Base-by-base conservation (phyloP, 768 basidiomycete species). In the Myochromella boudieri region DNA sequence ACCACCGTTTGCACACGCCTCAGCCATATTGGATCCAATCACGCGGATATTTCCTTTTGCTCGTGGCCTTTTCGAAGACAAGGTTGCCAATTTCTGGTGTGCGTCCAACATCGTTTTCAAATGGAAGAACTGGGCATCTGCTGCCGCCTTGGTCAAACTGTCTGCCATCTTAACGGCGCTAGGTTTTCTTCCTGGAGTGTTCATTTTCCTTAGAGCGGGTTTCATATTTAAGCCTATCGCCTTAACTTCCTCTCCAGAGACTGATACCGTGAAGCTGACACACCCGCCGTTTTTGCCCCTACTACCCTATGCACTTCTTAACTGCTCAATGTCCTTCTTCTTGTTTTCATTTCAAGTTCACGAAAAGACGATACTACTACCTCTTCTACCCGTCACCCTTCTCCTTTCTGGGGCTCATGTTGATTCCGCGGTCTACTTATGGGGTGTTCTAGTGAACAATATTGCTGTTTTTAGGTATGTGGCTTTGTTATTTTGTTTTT, bases 1-100 rank as follows among this genome's bases (percentile, higher is more conserved):
- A 1, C 83, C 84, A 0, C 84, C 85, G 0, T 78, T 90, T 42
- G 70, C 81, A 1, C 70, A 80, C 1, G 39, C 69, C 9, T 47
- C 69, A 3, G 59, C 69, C 18, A 75, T 90, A 51, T 49, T 77
- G n/a, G 79, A 83, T 42, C 82, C 88, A 12, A 70, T 95, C 37
- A 71, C 71, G 11, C 84, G 95, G 5, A 91, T 97, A 45, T 98
- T 98, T 62, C 95, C 95, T 0, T 92, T 98, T 61, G 76, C 80
- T 5, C 84, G 95, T 22, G 95, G 94, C 11, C 72, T 95, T 2
- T 95, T 95, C 58, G 93, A 95, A 61, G 92, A 95, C 69, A 95
- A 95, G 60, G 95, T 98, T 18, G 92, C 95, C 31, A 98, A 98
- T 62, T 91, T 95, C 61, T 98, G 95, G 95, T 97, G 95, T 64